Base-by-base conservation (phyloP, 2,329 filamentous ascomycete species). In the Catunica adiposa region DNA sequence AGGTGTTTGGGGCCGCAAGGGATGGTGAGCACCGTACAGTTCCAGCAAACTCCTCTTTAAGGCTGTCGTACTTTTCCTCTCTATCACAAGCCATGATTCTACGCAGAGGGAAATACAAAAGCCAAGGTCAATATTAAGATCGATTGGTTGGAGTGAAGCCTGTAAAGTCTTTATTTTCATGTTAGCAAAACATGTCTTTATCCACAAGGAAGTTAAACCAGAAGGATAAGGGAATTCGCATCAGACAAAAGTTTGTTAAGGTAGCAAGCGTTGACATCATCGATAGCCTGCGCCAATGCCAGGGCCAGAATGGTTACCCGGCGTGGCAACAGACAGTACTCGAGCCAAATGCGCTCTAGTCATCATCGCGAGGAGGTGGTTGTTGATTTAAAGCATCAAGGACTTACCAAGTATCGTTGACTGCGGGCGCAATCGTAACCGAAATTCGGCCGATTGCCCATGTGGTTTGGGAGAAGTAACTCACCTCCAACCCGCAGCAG, bases 341-440 rank as follows among this genome's bases (percentile, higher is more conserved):
- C 90, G 88, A 97, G 90, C 90, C 90, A 97, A 97, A 97, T 97
- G 90, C 90, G 89, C 90, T 97, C 90, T 90, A 88, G 90, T 97
- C 90, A 97, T 97, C 90, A 94, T 89, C 68, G 61, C 69, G 64
- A 58, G 26, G 17, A 47, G 23, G 34, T 51, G 9, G 1, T 53
- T 54, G 26, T 44, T 44, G 22, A 25, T 9, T 48, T 9, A n/a
- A 48, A 56, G 47, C 51, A 51, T 57, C 31, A 55, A 59, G 57
- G 44, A 66, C 71, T 70, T 69, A 73, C 71, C 67, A 67, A 64
- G 60, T 61, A 62, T 61, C 60, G 61, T 51, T 52, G 37, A 58
- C 56, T 58, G 56, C 56, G 53, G 56, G 50, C 56, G 42, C 53
- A 53, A 23, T 51, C 20, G 25, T 51, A 46, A 40, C 42, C 25